Percentiles rank a stretch among this genome's conserved stretches.
phyloP scores from a whole-genome alignment of 345 rosid species.

The Camelina laxa region DNA sequence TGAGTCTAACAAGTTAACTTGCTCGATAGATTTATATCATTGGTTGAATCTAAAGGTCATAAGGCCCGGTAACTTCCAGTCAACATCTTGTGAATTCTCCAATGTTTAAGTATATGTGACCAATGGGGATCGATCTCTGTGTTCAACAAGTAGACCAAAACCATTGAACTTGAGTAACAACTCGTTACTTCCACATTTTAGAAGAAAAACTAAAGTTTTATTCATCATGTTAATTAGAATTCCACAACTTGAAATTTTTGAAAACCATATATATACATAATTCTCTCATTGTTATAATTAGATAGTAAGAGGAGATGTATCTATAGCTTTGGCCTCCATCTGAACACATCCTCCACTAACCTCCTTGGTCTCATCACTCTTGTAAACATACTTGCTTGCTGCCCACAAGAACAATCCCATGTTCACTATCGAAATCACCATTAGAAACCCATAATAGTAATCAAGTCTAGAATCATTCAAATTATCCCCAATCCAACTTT shows the following conservation, averaged over 20 bases:
- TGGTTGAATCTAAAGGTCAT: conserved; percentile 5
- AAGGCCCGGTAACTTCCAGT: background rate
- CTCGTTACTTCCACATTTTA: conserved; percentile 6
- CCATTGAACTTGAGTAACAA: conserved; percentile 16
- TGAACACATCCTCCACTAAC: conserved; percentile 49
- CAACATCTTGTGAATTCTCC: conserved; percentile 10
- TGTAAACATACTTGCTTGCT: conserved; percentile 68
- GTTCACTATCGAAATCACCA: conserved; percentile 65
- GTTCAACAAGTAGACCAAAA: conserved; percentile 6
- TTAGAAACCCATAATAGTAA: conserved; percentile 81
- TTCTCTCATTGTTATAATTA: conserved; percentile 36
- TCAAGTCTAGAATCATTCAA: conserved; percentile 80
- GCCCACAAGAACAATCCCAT: conserved; percentile 75
- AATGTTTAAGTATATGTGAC: background rate
- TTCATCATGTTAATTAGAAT: conserved; percentile 37
- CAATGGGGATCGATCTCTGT: background rate
- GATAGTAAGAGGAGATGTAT: conserved; percentile 59
- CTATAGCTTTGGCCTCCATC: conserved; percentile 60
- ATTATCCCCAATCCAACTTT: conserved; percentile 88
- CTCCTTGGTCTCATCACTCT: conserved; percentile 60
- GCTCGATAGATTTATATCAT: conserved; percentile 6
- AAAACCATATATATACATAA: conserved; percentile 46
- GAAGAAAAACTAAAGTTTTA: conserved; percentile 22
- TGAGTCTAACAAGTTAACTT: background rate
- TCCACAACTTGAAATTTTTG: conserved; percentile 16